Conservation (phyloP, 108 stramenopile species). For the Pseudonitzschia pungens region DNA sequence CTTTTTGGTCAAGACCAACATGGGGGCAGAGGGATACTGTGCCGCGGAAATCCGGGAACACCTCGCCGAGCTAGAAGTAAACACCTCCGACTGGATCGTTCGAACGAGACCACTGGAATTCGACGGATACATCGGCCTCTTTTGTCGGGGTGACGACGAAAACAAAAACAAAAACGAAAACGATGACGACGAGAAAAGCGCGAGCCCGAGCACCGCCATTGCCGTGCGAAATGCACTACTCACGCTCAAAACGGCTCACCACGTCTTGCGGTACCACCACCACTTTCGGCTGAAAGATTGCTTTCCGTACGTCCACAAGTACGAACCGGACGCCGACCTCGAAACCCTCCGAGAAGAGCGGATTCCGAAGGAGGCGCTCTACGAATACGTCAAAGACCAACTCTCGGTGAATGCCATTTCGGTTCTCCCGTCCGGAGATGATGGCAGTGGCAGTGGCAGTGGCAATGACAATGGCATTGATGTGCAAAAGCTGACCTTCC, state of each 20-base stretch:
- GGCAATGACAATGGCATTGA: neutral
- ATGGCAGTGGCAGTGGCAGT: too few species aligned
- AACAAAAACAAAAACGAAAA: too few species aligned
- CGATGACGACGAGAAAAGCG: constrained; percentile 1
- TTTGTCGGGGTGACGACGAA: neutral
- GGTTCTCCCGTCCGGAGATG: neutral
- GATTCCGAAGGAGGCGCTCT: constrained; percentile 54
- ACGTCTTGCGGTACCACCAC: constrained; percentile 59
- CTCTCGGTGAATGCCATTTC: constrained; percentile 23
- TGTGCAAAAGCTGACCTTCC: constrained; percentile 41
- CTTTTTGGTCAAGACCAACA: constrained; percentile 57
- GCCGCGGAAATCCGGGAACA: constrained; percentile 54
- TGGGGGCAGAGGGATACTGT: constrained; percentile 64
- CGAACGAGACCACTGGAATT: constrained; percentile 50
- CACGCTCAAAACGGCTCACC: constrained; percentile 50
- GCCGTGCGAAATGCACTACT: constrained; percentile 25
- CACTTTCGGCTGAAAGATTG: constrained; percentile 54
- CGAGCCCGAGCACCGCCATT: too few species aligned
- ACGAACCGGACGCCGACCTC: neutral
- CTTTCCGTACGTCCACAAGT: neutral
- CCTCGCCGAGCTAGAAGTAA: constrained; percentile 24
- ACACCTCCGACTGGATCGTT: constrained; percentile 21
- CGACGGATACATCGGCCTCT: constrained; percentile 62
- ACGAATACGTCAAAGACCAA: constrained; percentile 53
- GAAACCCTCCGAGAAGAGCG: constrained; percentile 1